Evolutionary conservation across 2,329 filamentous ascomycete genomes (phyloP), one percentile per base, ranked within the genome.

Genomic region (Pestalotiopsis sp.): DNA sequence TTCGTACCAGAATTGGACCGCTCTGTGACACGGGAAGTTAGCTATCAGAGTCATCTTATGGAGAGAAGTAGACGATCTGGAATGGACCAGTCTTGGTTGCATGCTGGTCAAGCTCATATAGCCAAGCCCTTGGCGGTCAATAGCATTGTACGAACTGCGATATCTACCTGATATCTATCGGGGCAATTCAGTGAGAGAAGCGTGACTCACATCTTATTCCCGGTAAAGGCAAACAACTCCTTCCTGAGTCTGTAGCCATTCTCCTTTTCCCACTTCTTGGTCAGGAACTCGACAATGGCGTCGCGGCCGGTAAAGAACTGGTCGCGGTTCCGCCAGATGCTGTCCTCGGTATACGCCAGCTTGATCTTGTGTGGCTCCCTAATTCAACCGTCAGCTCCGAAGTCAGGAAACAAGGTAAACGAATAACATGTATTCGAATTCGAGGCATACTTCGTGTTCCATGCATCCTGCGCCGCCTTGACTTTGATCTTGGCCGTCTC

Each of bases 1-100:
- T 79, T 97, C 92, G 75, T 95, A 97, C 93, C 93, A 97, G 78
- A 96, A 97, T 77, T 97, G 93, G 25, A 97, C 94, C 1, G 93
- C 93, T 72, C 64, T 66, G 49, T 31, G 4, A 66, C 13, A 23
- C 3, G 52, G 25, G 95, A 95, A 9, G 7, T 36, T 80, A 89
- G 61, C 58, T 56, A 27, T 11, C 7, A 14, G 36, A 25, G 13
- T 56, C 58, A 27, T 25, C 4, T 7, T 14, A 49, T n/a, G 11
- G 39, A 20, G 13, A 13, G 5, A 20, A 20, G 61, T 20, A 2
- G 31, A 9, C 2, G 31, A 36, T 9, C 6, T 2, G 6, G 31
- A 23, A 23, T 23, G 20, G 20, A 23, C 20, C 20, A 23, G 20
- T 23, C 20, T 23, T 23, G 20, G 31, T 36, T 9, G 31, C 31